Base-by-base conservation (phyloP, 768 basidiomycete species). In the Imleria badia region DNA sequence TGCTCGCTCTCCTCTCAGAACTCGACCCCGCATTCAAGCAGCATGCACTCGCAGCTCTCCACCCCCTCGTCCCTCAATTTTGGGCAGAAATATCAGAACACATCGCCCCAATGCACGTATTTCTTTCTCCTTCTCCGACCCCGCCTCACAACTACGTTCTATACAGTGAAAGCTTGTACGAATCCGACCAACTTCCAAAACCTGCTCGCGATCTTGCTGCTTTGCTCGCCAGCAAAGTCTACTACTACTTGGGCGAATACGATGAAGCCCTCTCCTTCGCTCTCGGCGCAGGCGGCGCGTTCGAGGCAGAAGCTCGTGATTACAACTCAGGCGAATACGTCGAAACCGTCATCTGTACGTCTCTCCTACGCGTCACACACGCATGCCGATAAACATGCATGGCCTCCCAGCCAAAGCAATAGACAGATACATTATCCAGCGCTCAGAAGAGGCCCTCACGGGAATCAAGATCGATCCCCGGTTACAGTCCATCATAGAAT, bases 71-170 rank as follows among this genome's bases (percentile, higher is more conserved):
- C 8, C 85, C 94, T 36, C 87, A 91, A 64, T 98, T 98, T 73
- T 99, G 97, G 97, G 89, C 96, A 44, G 97, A 99, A 79, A 96
- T 98, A 66, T 94, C 93, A 62, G 97, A 99, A 72, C 85, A 91
- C 68, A 87, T 98, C 64, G 82, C 89, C 33, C 76, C 85, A 55
- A 94, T 98, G 95, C 92, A 70, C 64, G 91, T 76, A 45, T 55
- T 47, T 35, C 59, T 55, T 34, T 42, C 51, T 26, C 50, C 48
- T 19, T 35, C 44, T n/a, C 45, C 47, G n/a, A 15, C 29, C 17
- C 45, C 48, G 38, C 49, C 64, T 54, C 45, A 56, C 55, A 41
- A 15, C 58, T n/a, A 40, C 23, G 19, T 7, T 45, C 33, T 23
- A 47, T 36, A 19, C 68, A 98, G 96, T 63, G 97, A 99, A 72